phyloP scores from a whole-genome alignment of 2,329 filamentous ascomycete species.

The Colletotrichum incanum region DNA sequence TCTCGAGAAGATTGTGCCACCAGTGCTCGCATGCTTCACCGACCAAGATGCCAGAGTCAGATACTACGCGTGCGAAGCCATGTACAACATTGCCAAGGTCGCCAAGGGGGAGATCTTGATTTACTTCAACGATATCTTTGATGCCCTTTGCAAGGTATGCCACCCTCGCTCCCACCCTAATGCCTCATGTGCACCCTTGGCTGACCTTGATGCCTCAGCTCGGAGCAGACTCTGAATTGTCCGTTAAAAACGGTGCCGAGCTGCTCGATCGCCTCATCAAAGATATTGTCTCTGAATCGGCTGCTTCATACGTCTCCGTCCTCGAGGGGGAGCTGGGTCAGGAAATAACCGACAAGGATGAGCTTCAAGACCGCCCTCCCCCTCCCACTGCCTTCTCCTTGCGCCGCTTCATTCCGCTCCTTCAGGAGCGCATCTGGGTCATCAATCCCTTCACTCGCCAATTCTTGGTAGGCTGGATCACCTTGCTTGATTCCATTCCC shows the following conservation, averaged over 20 bases:
- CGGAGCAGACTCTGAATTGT: slow-evolving; percentile 94
- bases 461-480: slow-evolving; percentile 97
- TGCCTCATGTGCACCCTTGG: slow-evolving; percentile 5
- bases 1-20: slow-evolving; percentile 93
- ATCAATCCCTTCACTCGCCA: slow-evolving; percentile 95
- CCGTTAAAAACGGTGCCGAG: slow-evolving; percentile 98
- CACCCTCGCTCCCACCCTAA: background rate
- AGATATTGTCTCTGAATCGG: slow-evolving; percentile 95
- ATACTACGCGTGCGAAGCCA: slow-evolving; percentile 99
- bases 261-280: slow-evolving; percentile 95
- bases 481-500: slow-evolving; percentile 93
- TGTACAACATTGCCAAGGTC: slow-evolving; percentile 99
- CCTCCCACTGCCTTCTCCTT: slow-evolving; percentile 93
- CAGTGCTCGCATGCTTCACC: slow-evolving; percentile 96
- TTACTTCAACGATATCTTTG: slow-evolving; percentile 99
- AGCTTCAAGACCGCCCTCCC: slow-evolving; percentile 53
- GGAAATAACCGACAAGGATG: slow-evolving; percentile 61
- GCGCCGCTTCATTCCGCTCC: slow-evolving; percentile 88
- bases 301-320: slow-evolving; percentile 93
- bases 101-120: slow-evolving; percentile 97
- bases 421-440: slow-evolving; percentile 95
- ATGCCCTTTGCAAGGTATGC: slow-evolving; percentile 91
- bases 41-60: slow-evolving; percentile 97
- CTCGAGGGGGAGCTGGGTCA: slow-evolving; percentile 73
- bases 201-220: slow-evolving; percentile 68